These are phyloP conservation scores for Edaphochlamys debaryana DNA, from an alignment of 139 green algal species.

Conservation along the genomic window DNA sequence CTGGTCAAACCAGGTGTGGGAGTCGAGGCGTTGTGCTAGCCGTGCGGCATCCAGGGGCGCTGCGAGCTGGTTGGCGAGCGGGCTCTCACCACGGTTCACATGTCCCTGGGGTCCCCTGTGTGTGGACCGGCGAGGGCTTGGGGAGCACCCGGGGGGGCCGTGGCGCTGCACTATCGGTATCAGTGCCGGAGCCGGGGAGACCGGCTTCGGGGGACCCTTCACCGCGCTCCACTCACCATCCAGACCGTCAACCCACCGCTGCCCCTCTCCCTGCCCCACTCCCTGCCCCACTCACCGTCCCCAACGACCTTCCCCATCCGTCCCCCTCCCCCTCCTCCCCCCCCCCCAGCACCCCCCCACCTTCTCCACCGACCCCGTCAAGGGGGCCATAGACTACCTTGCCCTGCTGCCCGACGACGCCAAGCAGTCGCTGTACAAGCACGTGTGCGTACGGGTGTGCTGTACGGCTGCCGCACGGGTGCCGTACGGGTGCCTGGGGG, in stretches of 20 bases:
- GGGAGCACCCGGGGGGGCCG: no score
- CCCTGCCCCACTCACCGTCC: neutral
- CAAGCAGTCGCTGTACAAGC: neutral
- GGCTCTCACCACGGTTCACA: no score
- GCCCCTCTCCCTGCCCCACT: no score
- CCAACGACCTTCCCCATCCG: neutral
- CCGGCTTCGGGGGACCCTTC: neutral
- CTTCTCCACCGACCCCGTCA: neutral
- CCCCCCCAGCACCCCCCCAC: neutral
- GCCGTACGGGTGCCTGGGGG: neutral
- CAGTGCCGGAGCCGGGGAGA: no score
- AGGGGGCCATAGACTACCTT: neutral
- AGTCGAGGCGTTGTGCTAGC: no score
- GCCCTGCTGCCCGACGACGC: neutral
- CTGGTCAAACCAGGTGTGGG: no score
- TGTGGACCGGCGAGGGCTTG: no score
- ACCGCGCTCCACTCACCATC: neutral
- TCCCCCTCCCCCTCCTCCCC: neutral
- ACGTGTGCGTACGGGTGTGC: neutral
- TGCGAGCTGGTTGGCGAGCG: no score
- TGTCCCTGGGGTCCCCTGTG: no score
- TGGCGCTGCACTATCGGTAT: neutral
- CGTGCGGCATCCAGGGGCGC: no score
- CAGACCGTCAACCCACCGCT: neutral
- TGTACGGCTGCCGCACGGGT: neutral